A percentile compares a stretch with the other conserved stretches of the same genome.
Evolutionary conservation across 495 filamentous ascomycete genomes (phyloP).

Genomic region (Aspergillus bridgeri): DNA sequence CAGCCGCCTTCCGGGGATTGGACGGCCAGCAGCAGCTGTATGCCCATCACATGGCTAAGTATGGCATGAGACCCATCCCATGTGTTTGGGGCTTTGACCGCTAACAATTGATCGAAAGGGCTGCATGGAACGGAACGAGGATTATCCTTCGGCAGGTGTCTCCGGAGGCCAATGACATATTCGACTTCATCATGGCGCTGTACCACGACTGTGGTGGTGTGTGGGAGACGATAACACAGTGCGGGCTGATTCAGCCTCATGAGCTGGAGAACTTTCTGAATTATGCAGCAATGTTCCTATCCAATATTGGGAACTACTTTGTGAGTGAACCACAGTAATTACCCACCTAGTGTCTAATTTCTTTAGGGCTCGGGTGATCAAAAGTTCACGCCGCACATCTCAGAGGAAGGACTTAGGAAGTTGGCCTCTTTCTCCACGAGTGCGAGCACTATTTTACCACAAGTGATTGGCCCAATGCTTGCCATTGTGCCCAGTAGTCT

Average conservation of each 20-base stretch:
- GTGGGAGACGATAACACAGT: slow-evolving; percentile 25
- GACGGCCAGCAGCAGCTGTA: slow-evolving; percentile 24
- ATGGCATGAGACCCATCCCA: neutral
- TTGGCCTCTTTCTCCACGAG: slow-evolving; percentile 12
- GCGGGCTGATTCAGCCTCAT: neutral
- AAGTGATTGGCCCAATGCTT: slow-evolving; percentile 12
- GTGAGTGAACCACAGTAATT: neutral
- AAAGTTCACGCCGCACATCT: slow-evolving; percentile 27
- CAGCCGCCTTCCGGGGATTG: slow-evolving; percentile 17
- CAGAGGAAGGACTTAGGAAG: slow-evolving; percentile 10
- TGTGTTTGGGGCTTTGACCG: neutral
- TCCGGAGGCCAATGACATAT: slow-evolving; percentile 34
- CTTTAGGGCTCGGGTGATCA: slow-evolving; percentile 24
- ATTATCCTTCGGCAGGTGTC: slow-evolving; percentile 41
- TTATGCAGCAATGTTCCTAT: slow-evolving; percentile 21
- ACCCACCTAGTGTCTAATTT: neutral
- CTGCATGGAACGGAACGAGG: slow-evolving; percentile 36
- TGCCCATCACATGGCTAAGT: slow-evolving; percentile 26
- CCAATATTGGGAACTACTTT: slow-evolving; percentile 19
- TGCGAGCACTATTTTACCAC: neutral
- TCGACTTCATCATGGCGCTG: slow-evolving; percentile 38
- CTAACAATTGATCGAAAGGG: slow-evolving; percentile 13
- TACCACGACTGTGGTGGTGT: slow-evolving; percentile 28
- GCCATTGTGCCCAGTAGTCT: slow-evolving; percentile 18
- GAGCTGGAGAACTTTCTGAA: slow-evolving; percentile 12